Base-by-base conservation (phyloP, 257 asterid genomes). In the Solanum neorickii region DNA sequence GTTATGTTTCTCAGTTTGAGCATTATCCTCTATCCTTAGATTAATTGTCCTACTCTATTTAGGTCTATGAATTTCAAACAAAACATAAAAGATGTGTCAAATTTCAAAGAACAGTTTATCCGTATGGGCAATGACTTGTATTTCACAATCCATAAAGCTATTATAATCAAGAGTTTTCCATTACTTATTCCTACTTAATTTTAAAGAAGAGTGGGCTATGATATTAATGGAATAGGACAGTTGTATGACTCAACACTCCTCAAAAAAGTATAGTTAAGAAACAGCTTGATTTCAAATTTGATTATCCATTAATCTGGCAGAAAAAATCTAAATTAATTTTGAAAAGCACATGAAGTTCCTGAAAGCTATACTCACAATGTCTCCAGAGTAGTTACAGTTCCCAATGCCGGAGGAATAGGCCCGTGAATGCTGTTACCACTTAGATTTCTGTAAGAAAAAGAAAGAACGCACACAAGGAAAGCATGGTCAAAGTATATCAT, bases 351-450 rank as follows among this genome's bases (percentile, higher is more conserved):
- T 44, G 72, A 66, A 44, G 31, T 74, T 42, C 2, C 66, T 3
- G 46, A 49, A 85, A 85, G 83, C 47, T 82, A 84, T 84, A 92
- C 98, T 93, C 88, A 97, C 99, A 96, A 86, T 87, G 85, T 93
- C 90, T 96, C 95, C 74, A 97, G 90, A 89, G 91, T 88, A 82
- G 92, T 78, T 89, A 97, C 85, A 59, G 90, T 88, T 88, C 99
- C 99, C 83, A 97, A 93, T 49, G 98, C 91, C 10, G 96, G 91
- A 25, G 99, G 98, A 89, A 97, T 95, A 84, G 31, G 89, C 82
- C 98, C 99, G 46, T 94, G 90, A 86, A 96, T 94, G 92, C 97
- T 92, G 92, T 97, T 96, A 60, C 98, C 97, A 39, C 99, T 96
- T 92, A 97, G 91, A 88, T 97, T 97, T 93, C 99, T 97, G 97